Evolutionary conservation across 1,139 yeast genomes (phyloP).

Genomic region (Candida labiduridarum): DNA sequence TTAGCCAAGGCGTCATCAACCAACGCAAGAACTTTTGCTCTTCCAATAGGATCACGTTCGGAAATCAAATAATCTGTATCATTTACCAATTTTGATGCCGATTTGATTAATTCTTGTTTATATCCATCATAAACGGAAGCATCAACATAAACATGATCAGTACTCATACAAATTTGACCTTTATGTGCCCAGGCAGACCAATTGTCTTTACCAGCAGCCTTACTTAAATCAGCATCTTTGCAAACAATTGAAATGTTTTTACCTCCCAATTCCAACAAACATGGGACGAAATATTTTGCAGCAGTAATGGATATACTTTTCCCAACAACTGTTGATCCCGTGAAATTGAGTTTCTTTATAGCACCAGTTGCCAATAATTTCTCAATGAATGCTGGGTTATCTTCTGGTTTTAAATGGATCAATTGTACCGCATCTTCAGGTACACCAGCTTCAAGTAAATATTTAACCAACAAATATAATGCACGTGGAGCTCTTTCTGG

Average conservation of each 20-base stretch:
- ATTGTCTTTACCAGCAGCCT: slow-evolving; percentile 31
- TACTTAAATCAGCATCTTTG: slow-evolving; percentile 33
- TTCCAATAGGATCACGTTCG: slow-evolving; percentile 32
- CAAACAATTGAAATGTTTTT: slow-evolving; percentile 39
- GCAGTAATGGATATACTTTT: slow-evolving; percentile 33
- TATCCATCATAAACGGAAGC: slow-evolving; percentile 31
- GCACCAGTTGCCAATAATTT: slow-evolving; percentile 25
- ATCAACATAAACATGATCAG: slow-evolving; percentile 40
- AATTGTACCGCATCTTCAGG: slow-evolving; percentile 38
- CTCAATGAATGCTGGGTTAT: slow-evolving; percentile 26
- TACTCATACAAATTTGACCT: slow-evolving; percentile 52
- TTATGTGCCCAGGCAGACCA: slow-evolving; percentile 43
- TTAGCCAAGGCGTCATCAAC: slow-evolving; percentile 43
- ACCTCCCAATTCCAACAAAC: slow-evolving; percentile 47
- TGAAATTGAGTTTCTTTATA: slow-evolving; percentile 42
- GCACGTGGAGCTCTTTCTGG: slow-evolving; percentile 39
- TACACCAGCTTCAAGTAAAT: slow-evolving; percentile 41
- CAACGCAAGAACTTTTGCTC: slow-evolving; percentile 26
- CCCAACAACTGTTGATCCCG: slow-evolving; percentile 48
- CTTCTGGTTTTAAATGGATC: slow-evolving; percentile 32
- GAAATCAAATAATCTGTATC: slow-evolving; percentile 26
- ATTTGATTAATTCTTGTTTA: slow-evolving; percentile 22
- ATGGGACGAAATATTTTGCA: slow-evolving; percentile 39
- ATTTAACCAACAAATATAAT: slow-evolving; percentile 31
- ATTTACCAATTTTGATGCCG: slow-evolving; percentile 19